A percentile compares a stretch with the other conserved stretches of the same genome.
phyloP scores from a whole-genome alignment of 129 eudicot species.

The Lactuca sativa region DNA sequence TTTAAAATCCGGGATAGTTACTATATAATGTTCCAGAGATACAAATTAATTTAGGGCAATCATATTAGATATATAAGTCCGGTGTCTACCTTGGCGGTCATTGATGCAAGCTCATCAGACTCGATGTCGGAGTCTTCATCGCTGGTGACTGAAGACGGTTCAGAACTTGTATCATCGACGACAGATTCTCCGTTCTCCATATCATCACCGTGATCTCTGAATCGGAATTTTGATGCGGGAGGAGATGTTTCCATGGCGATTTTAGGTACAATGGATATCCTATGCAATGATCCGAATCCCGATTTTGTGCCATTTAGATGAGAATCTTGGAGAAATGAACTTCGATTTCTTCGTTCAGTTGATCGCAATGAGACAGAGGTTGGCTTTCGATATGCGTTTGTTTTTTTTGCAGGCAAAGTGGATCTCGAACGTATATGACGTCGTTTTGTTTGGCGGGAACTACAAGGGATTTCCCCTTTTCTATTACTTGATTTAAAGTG shows the following conservation, averaged over 20 bases:
- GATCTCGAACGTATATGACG: constrained; percentile 17
- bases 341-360: constrained; percentile 52
- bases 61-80: neutral
- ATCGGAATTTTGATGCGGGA: constrained; percentile 52
- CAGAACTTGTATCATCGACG: constrained; percentile 36
- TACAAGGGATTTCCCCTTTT: neutral
- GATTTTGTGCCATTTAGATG: constrained; percentile 33
- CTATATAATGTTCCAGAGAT: neutral
- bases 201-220: constrained; percentile 56
- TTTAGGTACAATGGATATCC: constrained; percentile 15
- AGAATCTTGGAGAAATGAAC: constrained; percentile 22
- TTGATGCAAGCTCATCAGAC: constrained; percentile 61
- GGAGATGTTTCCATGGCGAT: constrained; percentile 47
- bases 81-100: constrained; percentile 70
- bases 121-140: constrained; percentile 40
- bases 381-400: constrained; percentile 8
- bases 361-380: constrained; percentile 18
- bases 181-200: constrained; percentile 41
- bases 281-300: constrained; percentile 26
- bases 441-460: constrained; percentile 37
- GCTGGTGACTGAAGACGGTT: constrained; percentile 46
- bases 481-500: neutral
- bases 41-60: neutral
- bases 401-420: constrained; percentile 10
- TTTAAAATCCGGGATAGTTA: neutral